Base-by-base conservation (phyloP, 192 early-diverging fungal species). In the Umbelopsis isabellina region DNA sequence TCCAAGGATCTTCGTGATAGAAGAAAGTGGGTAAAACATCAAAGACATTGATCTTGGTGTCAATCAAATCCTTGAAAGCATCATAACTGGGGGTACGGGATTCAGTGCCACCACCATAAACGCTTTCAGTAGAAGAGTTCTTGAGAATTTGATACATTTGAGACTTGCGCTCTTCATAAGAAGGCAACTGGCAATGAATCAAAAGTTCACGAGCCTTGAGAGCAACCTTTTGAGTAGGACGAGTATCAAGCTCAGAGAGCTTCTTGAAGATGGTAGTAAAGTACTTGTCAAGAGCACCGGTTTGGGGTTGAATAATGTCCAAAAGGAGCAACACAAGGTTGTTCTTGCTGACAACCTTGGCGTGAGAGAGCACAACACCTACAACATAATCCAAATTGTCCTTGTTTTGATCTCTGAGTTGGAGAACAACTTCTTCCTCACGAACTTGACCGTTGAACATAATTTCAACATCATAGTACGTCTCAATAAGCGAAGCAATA, bases 11-110 rank as follows among this genome's bases (percentile, higher is more conserved):
- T 37, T 84, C 78, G 75, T 99, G 91, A 80, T 94, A 95, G 79
- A 99, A 94, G 84, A 99, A 97, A 67, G 84, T 83, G 70, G 94
- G 94, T 66, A 99, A 78, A 21, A 98, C 93, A 71, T 99, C 97
- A 73, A 97, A 89, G 64, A 99, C 97, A 37, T 94, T 91, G 88
- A 95, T 94, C 77, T 94, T 94, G 68, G 95, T 94, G 21, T 93
- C 94, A 72, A 98, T 88, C 71, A 98, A 81, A 70, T 92, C 89
- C 77, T 91, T 91, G 69, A 92, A 86, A 12, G 90, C 86, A 69
- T 93, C 91, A 70, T 87, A 88, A 81, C 87, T 91, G 45, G 91
- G 90, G 47, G 88, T 89, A 72, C 91, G 89, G 66, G 78, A 86
- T 64, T 87, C 86, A 66, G 82, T 80, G 50, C 86, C 87, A 67